These are phyloP conservation scores for Aspergillus brasiliensis DNA, from an alignment of 2,329 filamentous ascomycete genomes.

Conservation along the genomic window DNA sequence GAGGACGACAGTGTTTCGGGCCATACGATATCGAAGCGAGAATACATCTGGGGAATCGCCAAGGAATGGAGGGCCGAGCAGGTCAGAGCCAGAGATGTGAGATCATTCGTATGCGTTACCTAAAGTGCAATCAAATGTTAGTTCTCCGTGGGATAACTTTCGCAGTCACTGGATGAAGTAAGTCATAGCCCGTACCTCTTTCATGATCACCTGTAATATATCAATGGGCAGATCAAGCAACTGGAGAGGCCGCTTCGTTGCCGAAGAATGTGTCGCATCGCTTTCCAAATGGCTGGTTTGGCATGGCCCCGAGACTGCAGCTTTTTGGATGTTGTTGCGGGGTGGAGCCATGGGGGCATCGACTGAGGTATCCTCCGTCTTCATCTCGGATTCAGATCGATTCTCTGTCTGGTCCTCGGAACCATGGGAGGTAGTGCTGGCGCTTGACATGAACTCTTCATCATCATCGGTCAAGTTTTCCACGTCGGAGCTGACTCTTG, in stretches of 20 bases:
- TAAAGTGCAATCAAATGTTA: slow-evolving; percentile 35
- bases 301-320: neutral
- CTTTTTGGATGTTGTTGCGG: neutral
- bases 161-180: neutral
- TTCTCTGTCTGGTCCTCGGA: slow-evolving; percentile 17
- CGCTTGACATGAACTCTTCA: slow-evolving; percentile 31
- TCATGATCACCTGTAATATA: slow-evolving; percentile 75
- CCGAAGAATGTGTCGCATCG: neutral
- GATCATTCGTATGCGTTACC: slow-evolving; percentile 79
- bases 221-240: slow-evolving; percentile 77
- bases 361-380: neutral
- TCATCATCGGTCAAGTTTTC: slow-evolving; percentile 34
- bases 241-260: slow-evolving; percentile 57
- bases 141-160: neutral
- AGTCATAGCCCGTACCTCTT: slow-evolving; percentile 62
- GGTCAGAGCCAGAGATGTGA: slow-evolving; percentile 74
- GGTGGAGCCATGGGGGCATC: neutral
- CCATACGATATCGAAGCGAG: slow-evolving; percentile 86
- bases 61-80: slow-evolving; percentile 76
- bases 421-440: slow-evolving; percentile 27
- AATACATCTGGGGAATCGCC: slow-evolving; percentile 77
- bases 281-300: neutral
- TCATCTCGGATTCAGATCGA: slow-evolving; percentile 9
- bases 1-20: slow-evolving; percentile 68
- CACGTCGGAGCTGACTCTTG: slow-evolving; percentile 26